These are phyloP conservation scores for Kondoa subrosea DNA, from an alignment of 768 basidiomycete genomes.

Conservation along the genomic window DNA sequence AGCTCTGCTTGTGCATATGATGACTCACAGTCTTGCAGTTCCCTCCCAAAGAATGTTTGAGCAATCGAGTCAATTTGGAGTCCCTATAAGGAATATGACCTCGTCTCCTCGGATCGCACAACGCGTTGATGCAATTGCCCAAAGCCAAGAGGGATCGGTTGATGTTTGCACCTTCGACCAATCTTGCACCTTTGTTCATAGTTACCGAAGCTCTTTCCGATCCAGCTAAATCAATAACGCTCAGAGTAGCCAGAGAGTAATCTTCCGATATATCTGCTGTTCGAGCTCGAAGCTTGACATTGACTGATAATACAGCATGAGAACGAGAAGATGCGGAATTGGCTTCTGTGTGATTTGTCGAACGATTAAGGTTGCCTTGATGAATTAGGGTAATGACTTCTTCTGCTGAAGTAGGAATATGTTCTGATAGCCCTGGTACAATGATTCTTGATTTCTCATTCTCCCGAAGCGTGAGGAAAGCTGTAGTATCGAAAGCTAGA, in stretches of 20 bases:
- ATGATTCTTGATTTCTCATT: constrained; percentile 65
- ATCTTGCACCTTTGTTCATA: constrained; percentile 89
- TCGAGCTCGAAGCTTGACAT: constrained; percentile 68
- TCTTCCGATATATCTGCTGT: constrained; percentile 70
- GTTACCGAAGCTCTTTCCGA: constrained; percentile 94
- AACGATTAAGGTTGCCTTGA: constrained; percentile 68
- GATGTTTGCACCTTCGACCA: constrained; percentile 98
- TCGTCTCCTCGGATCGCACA: constrained; percentile 66
- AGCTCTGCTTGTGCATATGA: too few species aligned
- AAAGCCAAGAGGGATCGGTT: constrained; percentile 95
- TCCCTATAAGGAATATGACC: constrained; percentile 94
- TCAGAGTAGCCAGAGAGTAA: constrained; percentile 71
- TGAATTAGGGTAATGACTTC: constrained; percentile 90
- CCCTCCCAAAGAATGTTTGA: constrained; percentile 94
- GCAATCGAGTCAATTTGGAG: constrained; percentile 88
- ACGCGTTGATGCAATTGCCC: constrained; percentile 94
- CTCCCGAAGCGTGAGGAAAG: constrained; percentile 82
- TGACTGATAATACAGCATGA: constrained; percentile 92
- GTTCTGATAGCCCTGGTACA: constrained; percentile 67
- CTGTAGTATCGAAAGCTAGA: constrained; percentile 51
- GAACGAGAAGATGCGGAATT: constrained; percentile 94
- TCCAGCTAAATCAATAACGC: constrained; percentile 94
- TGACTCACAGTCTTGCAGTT: constrained; percentile 98
- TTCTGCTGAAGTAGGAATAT: constrained; percentile 61
- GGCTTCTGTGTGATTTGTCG: constrained; percentile 85